Percentiles rank a stretch among this genome's conserved stretches.
phyloP scores from a whole-genome alignment of 371 early-diverging fungal species.

The Capillidium rhysosporum region DNA sequence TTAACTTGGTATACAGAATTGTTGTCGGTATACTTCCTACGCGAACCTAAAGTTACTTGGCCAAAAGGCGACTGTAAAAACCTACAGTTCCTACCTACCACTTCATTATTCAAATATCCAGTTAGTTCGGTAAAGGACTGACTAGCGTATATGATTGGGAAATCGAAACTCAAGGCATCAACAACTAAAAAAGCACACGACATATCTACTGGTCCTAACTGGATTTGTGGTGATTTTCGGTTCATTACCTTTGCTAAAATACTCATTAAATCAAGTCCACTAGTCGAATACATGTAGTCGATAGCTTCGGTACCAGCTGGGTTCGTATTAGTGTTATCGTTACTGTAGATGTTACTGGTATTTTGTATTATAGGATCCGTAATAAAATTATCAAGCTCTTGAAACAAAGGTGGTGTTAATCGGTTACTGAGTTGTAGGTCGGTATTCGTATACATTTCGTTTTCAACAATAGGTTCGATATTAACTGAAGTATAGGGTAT shows the following conservation, averaged over 20 bases:
- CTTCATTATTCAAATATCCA: slow-evolving; percentile 26
- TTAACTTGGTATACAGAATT: slow-evolving; percentile 26
- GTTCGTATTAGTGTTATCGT: not conserved
- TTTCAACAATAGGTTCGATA: no score
- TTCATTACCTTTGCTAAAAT: slow-evolving; percentile 21
- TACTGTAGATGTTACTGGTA: no score
- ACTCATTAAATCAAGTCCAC: slow-evolving; percentile 39
- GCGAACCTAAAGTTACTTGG: slow-evolving; percentile 18
- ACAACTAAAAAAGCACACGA: slow-evolving; percentile 27
- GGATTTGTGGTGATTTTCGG: slow-evolving; percentile 24
- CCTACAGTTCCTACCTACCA: slow-evolving; percentile 39
- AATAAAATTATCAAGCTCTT: no score
- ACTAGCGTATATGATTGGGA: slow-evolving; percentile 29
- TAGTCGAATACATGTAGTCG: slow-evolving; percentile 21
- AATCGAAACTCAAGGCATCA: slow-evolving; percentile 21
- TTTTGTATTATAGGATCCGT: no score
- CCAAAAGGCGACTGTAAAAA: slow-evolving; percentile 34
- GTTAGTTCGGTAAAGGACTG: slow-evolving; percentile 35
- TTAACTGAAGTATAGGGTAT: no score
- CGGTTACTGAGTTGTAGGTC: no score
- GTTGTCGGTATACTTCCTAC: slow-evolving; percentile 30
- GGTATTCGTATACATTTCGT: no score
- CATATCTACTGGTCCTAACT: slow-evolving; percentile 34
- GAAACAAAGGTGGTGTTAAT: no score
- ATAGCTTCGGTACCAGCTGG: not conserved